Base-by-base conservation (phyloP, 164 flowering plant species). In the Kingdonia uniflora region DNA sequence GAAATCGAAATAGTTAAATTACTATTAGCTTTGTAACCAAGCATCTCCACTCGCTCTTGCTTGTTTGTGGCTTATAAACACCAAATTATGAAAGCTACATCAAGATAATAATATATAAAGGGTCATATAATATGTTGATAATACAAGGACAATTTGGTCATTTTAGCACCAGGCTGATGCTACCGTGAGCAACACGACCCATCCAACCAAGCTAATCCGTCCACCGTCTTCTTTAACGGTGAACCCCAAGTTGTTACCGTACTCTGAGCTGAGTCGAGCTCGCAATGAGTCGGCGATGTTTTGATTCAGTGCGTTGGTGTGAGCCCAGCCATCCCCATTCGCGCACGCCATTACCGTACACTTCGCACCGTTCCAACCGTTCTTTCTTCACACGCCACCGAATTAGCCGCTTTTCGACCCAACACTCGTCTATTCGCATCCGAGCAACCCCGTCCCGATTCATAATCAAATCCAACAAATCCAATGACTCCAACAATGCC, bases 261-360 rank as follows among this genome's bases (percentile, higher is more conserved):
- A 60, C 15, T 49, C 63, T 8, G 76, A 57, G 52, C 59, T 73
- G 51, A 84, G 64, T 42, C 69, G 58, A 0, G 54, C 23, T 14
- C 63, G 66, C 58, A 84, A 25, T 19, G 75, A 71, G 50, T 81
- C 86, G 11, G 75, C 69, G 0, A 81, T 63, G 38, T 41, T 60
- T 56, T 63, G 79, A 55, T 83, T 59, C 70, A 81, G 24, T 11
- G 73, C 29, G 48, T 66, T 40, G 69, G 25, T 66, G 61, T 57
- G 68, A 91, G 85, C 70, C 97, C 97, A 38, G 97, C 97, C 97
- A 91, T 91, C 6, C 84, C 63, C 86, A 91, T 75, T 55, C 97
- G 65, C 58, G 96, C 89, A 65, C 95, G 71, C 97, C 97, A 91
- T 76, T 91, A 87, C 97, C 97, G 38, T 76, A 80, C 51, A 87